Evolutionary conservation across 2,329 filamentous ascomycete species (phyloP).

Genomic region (Neopestalotiopsis rosae): DNA sequence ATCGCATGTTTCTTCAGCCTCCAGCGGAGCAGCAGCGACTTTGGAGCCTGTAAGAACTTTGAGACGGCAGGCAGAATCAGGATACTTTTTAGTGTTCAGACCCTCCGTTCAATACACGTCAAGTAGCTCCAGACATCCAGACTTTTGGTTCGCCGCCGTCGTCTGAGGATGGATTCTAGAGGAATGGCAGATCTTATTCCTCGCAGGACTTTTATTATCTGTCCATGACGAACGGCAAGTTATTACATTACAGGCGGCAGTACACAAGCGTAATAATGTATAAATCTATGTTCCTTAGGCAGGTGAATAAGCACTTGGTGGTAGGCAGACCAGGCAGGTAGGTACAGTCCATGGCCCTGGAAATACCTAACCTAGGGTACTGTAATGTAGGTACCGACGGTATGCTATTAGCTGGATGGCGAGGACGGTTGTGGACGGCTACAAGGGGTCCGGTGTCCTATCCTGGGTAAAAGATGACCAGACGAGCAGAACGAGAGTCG

Average conservation of each 20-base stretch:
- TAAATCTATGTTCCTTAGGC: neutral
- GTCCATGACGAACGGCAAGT: neutral
- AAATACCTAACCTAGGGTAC: neutral
- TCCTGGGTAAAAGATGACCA: neutral
- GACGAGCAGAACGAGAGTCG: neutral
- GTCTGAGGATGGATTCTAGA: slow-evolving; percentile 11
- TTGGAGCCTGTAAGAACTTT: neutral
- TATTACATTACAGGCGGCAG: neutral
- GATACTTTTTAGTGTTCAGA: neutral
- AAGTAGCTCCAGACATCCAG: neutral
- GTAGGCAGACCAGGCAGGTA: too few species aligned
- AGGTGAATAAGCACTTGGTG: too few species aligned
- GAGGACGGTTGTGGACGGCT: neutral
- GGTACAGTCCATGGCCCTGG: neutral
- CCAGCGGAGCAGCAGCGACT: neutral
- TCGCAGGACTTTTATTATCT: slow-evolving; percentile 1
- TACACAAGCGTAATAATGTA: neutral
- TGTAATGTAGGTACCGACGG: neutral
- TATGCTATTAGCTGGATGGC: neutral
- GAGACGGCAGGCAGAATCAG: neutral
- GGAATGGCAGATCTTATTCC: slow-evolving; percentile 7
- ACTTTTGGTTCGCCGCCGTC: neutral
- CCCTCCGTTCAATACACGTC: neutral
- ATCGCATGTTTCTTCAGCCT: neutral
- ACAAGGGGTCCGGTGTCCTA: slow-evolving; percentile 1